Percentiles rank a stretch among this genome's conserved stretches.
phyloP scores from a whole-genome alignment of 257 asterid species.

The Marsdenia floribunda region DNA sequence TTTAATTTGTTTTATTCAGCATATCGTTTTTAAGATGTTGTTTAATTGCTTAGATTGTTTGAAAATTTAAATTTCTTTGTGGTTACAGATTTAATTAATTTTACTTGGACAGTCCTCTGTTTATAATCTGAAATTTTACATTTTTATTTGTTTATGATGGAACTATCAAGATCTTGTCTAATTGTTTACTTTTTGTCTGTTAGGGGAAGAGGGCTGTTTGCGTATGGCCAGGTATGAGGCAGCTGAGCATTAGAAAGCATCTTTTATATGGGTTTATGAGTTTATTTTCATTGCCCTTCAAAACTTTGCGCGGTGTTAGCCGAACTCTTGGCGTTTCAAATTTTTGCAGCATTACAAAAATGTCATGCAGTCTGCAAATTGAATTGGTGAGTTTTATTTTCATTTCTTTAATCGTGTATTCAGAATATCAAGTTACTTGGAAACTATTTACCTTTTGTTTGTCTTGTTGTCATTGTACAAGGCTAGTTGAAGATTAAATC shows the following conservation, averaged over 20 bases:
- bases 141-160: too few relatives aligned
- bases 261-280: slow-evolving; percentile 72
- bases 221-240: slow-evolving; percentile 88
- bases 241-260: slow-evolving; percentile 74
- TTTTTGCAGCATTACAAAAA: slow-evolving; percentile 63
- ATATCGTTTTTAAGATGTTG: neutral
- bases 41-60: neutral
- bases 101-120: neutral
- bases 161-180: neutral
- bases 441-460: too few relatives aligned
- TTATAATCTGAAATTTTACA: too few relatives aligned
- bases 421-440: neutral
- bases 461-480: neutral
- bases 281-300: slow-evolving; percentile 74
- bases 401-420: neutral
- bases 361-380: slow-evolving; percentile 66
- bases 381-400: slow-evolving; percentile 57
- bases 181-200: neutral
- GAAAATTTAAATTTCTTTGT: neutral
- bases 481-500: neutral
- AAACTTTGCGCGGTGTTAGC: slow-evolving; percentile 66
- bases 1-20: neutral
- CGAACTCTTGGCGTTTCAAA: slow-evolving; percentile 66
- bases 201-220: slow-evolving; percentile 60
- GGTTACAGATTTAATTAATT: neutral